Evolutionary conservation across 129 eudicot genomes (phyloP).

Genomic region (Gnaphalium uliginosum): DNA sequence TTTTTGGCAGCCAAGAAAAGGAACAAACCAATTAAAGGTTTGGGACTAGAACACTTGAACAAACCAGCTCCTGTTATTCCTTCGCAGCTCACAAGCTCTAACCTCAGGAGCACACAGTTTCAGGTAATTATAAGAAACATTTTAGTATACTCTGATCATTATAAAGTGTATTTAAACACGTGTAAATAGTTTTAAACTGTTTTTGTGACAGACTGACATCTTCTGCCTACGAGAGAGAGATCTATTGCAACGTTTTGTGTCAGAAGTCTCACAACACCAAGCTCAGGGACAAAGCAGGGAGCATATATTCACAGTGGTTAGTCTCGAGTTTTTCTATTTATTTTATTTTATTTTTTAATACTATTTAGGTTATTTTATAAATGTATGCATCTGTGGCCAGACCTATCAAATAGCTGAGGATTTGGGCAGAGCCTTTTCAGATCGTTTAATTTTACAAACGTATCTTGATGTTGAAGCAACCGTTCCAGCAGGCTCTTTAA

Average conservation of each 20-base stretch:
- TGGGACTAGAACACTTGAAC: slow-evolving; percentile 95
- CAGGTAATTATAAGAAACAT: slow-evolving; percentile 45
- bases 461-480: slow-evolving; percentile 74
- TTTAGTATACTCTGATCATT: neutral
- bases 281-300: slow-evolving; percentile 76
- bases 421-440: slow-evolving; percentile 94
- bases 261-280: slow-evolving; percentile 62
- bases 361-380: neutral
- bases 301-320: slow-evolving; percentile 62
- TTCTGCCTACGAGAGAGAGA: slow-evolving; percentile 85
- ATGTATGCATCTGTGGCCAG: slow-evolving; percentile 34
- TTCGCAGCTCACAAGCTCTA: slow-evolving; percentile 60
- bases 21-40: slow-evolving; percentile 70
- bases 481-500: slow-evolving; percentile 56
- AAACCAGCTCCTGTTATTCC: slow-evolving; percentile 65
- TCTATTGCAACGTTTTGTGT: slow-evolving; percentile 68
- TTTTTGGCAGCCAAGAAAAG: slow-evolving; percentile 58
- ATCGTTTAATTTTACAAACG: slow-evolving; percentile 62
- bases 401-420: slow-evolving; percentile 93
- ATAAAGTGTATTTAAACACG: neutral
- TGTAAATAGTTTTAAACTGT: neutral
- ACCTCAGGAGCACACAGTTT: slow-evolving; percentile 54
- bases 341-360: neutral
- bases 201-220: slow-evolving; percentile 55
- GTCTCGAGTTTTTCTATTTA: neutral